Base-by-base conservation (phyloP, 805 yeast genomes). In the Yarrowia sp. region DNA sequence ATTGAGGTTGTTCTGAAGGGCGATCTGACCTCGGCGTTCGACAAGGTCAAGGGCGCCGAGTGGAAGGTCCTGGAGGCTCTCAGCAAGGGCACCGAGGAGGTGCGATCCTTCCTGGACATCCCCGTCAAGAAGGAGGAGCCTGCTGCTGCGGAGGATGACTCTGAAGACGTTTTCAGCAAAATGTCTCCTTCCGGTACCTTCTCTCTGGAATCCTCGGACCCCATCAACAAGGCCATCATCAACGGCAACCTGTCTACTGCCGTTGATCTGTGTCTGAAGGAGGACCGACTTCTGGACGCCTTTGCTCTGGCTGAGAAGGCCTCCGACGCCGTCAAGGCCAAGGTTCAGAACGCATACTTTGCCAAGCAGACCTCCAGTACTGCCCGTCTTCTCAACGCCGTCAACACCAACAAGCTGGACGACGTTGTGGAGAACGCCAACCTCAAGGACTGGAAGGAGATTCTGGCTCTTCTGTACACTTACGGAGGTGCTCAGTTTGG, bases 381-480 rank as follows among this genome's bases (percentile, higher is more conserved):
- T 46, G 84, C 97, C 2, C 88, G 99, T 74, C 81, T 92, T 15
- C 80, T 96, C 67, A 88, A 87, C 78, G 85, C 87, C 63, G 84
- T 87, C 14, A 81, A 84, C 38, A 80, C 80, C 42, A 80, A 85
- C 71, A 79, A 79, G 64, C 84, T 81, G 66, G 78, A 81, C 38
- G 98, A 94, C 76, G 76, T 95, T 70, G 95, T 92, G 38, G 82
- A 84, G 55, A 88, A 93, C 74, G 89, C 90, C 38, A 89, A 90
- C 74, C 86, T 93, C 46, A 73, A 82, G 4, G 87, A 90, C 71
- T 95, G 99, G 99, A 89, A 86, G 72, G 88, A 87, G 50, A 86
- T 90, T 72, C 91, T 92, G n/a, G 81, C 84, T 50, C 84, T 92
- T 15, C 84, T 93, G 68, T 76, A 86, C 66, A 84, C 91, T 2